Evolutionary conservation across 1,139 yeast genomes (phyloP).

Genomic region (Saccharomyces hybrid): DNA sequence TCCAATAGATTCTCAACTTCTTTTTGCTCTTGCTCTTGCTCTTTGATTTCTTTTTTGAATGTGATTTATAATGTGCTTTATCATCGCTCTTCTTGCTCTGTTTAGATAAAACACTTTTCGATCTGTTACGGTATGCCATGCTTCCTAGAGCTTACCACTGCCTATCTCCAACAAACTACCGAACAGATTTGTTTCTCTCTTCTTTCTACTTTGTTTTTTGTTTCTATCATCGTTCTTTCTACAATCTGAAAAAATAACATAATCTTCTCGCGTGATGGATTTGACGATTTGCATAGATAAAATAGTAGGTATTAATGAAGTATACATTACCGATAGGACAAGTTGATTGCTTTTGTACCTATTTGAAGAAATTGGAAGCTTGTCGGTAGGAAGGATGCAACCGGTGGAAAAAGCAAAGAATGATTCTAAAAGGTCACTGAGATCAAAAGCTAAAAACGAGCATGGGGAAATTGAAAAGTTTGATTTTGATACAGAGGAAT

Average conservation of each 20-base stretch:
- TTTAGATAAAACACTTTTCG: background rate
- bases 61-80: background rate
- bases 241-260: background rate
- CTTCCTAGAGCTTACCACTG: conserved; percentile 1
- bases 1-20: conserved; percentile 21
- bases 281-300: background rate
- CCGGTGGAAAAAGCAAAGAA: background rate
- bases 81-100: background rate
- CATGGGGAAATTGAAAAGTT: conserved; percentile 16
- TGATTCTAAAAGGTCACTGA: conserved; percentile 10
- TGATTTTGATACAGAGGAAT: conserved; percentile 26
- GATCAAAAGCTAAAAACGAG: conserved; percentile 14
- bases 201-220: background rate
- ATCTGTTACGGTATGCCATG: conserved; percentile 6
- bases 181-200: background rate
- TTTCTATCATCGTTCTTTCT: background rate
- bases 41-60: background rate
- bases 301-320: background rate
- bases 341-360: background rate
- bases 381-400: background rate
- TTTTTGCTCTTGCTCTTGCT: background rate
- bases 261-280: background rate
- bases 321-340: background rate
- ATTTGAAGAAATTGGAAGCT: background rate
- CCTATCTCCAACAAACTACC: background rate